phyloP scores from a whole-genome alignment of 805 yeast genomes.

The Debaryomyces prosopidis region DNA sequence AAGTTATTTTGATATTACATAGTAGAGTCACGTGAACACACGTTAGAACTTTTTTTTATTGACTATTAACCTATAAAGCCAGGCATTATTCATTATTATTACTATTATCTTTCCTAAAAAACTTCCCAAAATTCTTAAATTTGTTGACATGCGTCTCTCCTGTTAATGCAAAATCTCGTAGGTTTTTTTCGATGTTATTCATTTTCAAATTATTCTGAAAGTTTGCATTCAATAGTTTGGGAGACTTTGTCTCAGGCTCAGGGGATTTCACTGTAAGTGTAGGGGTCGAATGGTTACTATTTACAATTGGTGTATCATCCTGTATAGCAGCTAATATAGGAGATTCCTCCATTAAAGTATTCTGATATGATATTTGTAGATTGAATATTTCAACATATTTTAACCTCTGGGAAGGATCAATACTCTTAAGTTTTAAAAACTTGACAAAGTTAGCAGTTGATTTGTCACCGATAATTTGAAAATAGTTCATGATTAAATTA shows the following conservation, averaged over 20 bases:
- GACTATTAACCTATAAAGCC: neutral
- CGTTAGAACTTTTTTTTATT: neutral
- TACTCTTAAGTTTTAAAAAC: constrained; percentile 63
- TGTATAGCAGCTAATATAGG: constrained; percentile 34
- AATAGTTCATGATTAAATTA: constrained; percentile 65
- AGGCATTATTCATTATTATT: constrained; percentile 7
- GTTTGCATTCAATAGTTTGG: constrained; percentile 22
- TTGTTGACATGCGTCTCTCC: constrained; percentile 65
- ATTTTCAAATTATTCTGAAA: constrained; percentile 31
- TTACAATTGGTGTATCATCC: constrained; percentile 7
- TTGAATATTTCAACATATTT: constrained; percentile 40
- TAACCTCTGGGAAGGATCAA: constrained; percentile 27
- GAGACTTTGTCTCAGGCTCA: constrained; percentile 22
- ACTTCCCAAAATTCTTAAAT: constrained; percentile 61
- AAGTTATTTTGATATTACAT: no score
- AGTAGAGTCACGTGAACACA: no score
- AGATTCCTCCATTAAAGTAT: constrained; percentile 27
- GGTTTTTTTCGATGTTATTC: constrained; percentile 45
- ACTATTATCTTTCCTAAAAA: constrained; percentile 36
- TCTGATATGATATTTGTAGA: constrained; percentile 30
- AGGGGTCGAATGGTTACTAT: neutral
- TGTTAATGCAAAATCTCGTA: constrained; percentile 45
- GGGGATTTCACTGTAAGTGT: constrained; percentile 6
- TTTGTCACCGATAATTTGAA: constrained; percentile 65
- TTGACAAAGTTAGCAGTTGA: constrained; percentile 63